Evolutionary conservation across 2,329 filamentous ascomycete species (phyloP).

Genomic region (Cytospora leucostoma): DNA sequence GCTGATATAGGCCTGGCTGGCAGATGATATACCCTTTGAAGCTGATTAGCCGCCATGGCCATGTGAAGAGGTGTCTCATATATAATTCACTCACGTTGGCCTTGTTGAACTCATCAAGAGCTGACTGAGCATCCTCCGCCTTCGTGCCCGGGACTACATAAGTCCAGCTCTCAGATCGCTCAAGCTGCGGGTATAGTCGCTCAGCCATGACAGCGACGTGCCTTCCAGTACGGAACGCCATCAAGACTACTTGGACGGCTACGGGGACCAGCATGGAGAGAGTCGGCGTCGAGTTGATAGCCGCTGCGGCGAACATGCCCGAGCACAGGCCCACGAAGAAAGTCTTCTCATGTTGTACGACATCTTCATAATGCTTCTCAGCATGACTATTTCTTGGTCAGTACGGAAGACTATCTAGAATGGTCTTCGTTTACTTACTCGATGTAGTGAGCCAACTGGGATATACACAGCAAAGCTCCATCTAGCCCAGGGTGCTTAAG

Average conservation of each 20-base stretch:
- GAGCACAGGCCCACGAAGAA: slow-evolving; percentile 67
- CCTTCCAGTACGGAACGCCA: slow-evolving; percentile 66
- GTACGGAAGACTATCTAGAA: neutral
- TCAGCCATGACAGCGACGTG: slow-evolving; percentile 55
- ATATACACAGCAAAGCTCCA: slow-evolving; percentile 63
- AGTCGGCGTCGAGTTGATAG: slow-evolving; percentile 64
- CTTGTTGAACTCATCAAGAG: slow-evolving; percentile 59
- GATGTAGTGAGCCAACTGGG: slow-evolving; percentile 69
- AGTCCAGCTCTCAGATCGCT: slow-evolving; percentile 64
- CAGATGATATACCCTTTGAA: slow-evolving; percentile 43
- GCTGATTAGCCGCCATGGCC: neutral
- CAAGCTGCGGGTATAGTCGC: slow-evolving; percentile 42
- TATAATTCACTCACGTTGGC: slow-evolving; percentile 45
- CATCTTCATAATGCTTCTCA: slow-evolving; percentile 58
- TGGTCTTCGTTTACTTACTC: slow-evolving; percentile 49
- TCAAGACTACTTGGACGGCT: slow-evolving; percentile 63
- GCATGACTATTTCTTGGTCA: slow-evolving; percentile 42
- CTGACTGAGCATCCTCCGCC: slow-evolving; percentile 51
- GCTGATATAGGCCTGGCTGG: slow-evolving; percentile 56
- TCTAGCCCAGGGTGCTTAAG: slow-evolving; percentile 64
- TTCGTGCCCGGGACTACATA: slow-evolving; percentile 61
- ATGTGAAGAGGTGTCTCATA: neutral
- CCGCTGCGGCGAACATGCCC: slow-evolving; percentile 69
- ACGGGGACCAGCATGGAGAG: slow-evolving; percentile 63
- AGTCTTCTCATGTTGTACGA: slow-evolving; percentile 50